Conservation (phyloP, 208 protist genomes). For the Wallacemonas rigidus region DNA sequence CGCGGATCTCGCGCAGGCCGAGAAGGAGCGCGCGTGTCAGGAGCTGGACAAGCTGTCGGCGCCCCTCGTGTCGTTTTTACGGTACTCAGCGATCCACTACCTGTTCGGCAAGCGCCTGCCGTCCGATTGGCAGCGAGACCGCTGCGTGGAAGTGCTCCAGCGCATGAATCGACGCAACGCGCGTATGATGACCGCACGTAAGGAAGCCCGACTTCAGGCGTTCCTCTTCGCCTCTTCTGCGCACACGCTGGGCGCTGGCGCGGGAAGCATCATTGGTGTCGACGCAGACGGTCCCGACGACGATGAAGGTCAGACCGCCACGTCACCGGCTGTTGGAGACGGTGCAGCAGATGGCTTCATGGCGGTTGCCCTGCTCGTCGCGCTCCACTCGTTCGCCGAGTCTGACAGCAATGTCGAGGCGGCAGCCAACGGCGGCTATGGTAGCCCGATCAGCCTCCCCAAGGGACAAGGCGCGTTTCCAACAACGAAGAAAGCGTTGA, state of each 20-base stretch:
- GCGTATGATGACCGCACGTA: slow-evolving; percentile 8
- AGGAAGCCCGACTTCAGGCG: slow-evolving; percentile 2
- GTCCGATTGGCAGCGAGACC: not conserved
- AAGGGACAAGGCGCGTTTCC: not conserved
- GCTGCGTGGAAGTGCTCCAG: not conserved
- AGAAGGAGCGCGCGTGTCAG: slow-evolving; percentile 25
- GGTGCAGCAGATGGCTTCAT: not conserved
- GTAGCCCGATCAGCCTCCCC: not conserved
- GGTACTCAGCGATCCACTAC: slow-evolving; percentile 21
- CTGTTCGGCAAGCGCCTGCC: not conserved
- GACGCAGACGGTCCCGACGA: not conserved
- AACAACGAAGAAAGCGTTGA: not conserved
- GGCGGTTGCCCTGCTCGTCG: not conserved
- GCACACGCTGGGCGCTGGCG: not conserved
- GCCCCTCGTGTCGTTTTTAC: slow-evolving; percentile 38
- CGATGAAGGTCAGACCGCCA: not conserved
- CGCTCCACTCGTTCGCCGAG: slow-evolving; percentile 2
- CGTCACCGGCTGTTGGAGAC: not conserved
- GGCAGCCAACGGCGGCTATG: not conserved
- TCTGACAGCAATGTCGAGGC: not conserved
- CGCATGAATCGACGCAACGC: slow-evolving; percentile 9
- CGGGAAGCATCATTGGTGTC: not conserved
- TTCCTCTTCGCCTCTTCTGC: not conserved
- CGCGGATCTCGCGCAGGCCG: slow-evolving; percentile 26
- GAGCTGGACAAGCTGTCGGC: slow-evolving; percentile 27